Conservation (phyloP, 2,329 filamentous ascomycete species). For the Arthrobotrys pseudoclavata region DNA sequence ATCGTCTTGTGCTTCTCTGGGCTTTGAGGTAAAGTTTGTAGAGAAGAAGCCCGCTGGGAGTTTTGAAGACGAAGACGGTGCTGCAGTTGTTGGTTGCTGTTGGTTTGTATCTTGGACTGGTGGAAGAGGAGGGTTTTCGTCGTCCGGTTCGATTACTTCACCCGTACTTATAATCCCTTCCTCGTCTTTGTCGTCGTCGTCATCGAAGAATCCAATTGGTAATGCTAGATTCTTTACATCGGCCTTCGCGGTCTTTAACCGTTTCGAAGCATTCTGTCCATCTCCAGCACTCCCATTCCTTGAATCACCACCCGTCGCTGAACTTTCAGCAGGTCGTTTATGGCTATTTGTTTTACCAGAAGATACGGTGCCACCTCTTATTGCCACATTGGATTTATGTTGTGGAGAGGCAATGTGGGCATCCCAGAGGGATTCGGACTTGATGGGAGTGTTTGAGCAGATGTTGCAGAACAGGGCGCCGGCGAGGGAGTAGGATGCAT, state of each 20-base stretch:
- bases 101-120: slow-evolving; percentile 7
- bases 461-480: slow-evolving; percentile 78
- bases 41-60: slow-evolving; percentile 63
- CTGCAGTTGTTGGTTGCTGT: background rate
- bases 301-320: slow-evolving; percentile 67
- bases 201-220: slow-evolving; percentile 65
- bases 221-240: slow-evolving; percentile 61
- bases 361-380: slow-evolving; percentile 63
- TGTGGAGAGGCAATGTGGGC: slow-evolving; percentile 68
- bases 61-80: slow-evolving; percentile 31
- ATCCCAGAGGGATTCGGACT: slow-evolving; percentile 69
- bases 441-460: slow-evolving; percentile 76
- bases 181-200: slow-evolving; percentile 62
- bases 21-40: slow-evolving; percentile 47
- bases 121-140: slow-evolving; percentile 10
- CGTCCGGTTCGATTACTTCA: slow-evolving; percentile 63
- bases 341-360: slow-evolving; percentile 29
- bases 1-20: slow-evolving; percentile 66
- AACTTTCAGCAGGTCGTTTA: slow-evolving; percentile 63
- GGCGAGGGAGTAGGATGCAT: slow-evolving; percentile 76
- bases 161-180: slow-evolving; percentile 64
- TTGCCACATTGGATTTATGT: slow-evolving; percentile 68
- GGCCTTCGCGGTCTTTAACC: slow-evolving; percentile 65
- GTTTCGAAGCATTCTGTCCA: slow-evolving; percentile 67
- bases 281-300: slow-evolving; percentile 68